Evolutionary conservation across 805 yeast genomes (phyloP).

Genomic region (Starmerella floris): DNA sequence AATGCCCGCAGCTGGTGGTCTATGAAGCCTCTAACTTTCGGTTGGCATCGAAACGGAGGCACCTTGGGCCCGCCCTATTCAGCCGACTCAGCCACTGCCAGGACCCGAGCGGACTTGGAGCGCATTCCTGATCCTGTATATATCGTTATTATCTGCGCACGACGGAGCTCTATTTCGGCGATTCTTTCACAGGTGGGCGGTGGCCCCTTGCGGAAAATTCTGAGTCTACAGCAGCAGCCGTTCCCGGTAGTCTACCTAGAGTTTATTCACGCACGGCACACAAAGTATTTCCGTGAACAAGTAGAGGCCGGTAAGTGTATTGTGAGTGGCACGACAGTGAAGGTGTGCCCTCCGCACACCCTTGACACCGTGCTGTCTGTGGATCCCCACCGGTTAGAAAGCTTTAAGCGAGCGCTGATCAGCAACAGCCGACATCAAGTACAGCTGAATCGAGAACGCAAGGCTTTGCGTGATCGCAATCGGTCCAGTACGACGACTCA

Average conservation of each 20-base stretch:
- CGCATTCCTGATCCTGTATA: not conserved
- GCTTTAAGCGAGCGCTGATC: not conserved
- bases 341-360: not conserved
- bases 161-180: constrained; percentile 1
- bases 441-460: too few relatives aligned
- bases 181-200: constrained; percentile 20
- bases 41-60: not conserved
- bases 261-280: constrained; percentile 1
- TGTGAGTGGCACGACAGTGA: constrained; percentile 5
- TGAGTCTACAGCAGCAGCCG: not conserved
- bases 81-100: too few relatives aligned
- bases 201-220: constrained; percentile 15
- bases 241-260: constrained; percentile 4
- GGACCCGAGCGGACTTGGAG: too few relatives aligned
- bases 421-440: not conserved
- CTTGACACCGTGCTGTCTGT: not conserved
- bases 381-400: not conserved
- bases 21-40: not conserved
- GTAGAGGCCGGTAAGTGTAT: constrained; percentile 1
- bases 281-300: constrained; percentile 1
- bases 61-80: too few relatives aligned
- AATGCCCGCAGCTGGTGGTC: constrained; percentile 10
- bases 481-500: too few relatives aligned
- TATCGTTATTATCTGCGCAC: not conserved
- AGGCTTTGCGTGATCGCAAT: too few relatives aligned